These are phyloP conservation scores for Cardamine occulta DNA, from an alignment of 345 rosid species.

Conservation along the genomic window DNA sequence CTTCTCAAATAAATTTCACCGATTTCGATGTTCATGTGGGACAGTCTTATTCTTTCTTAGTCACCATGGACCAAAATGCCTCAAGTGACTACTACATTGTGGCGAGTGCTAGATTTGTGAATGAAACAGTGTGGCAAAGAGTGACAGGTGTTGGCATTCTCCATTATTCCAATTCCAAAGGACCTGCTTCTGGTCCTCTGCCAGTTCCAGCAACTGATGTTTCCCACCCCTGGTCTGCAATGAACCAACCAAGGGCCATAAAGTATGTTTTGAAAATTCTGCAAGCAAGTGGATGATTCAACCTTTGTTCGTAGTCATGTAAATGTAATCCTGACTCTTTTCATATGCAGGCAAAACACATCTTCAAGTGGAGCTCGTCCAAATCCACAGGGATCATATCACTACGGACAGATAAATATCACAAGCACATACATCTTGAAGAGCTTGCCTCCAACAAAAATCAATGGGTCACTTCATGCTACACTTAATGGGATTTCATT, in stretches of 20 bases:
- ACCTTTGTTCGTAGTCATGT: not conserved
- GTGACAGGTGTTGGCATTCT: constrained; percentile 94
- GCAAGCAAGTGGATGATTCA: not conserved
- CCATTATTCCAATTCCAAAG: constrained; percentile 90
- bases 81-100: constrained; percentile 86
- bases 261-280: constrained; percentile 52
- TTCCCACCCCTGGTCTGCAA: constrained; percentile 76
- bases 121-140: constrained; percentile 86
- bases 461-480: constrained; percentile 64
- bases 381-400: constrained; percentile 95
- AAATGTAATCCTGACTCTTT: constrained; percentile 3
- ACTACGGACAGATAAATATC: constrained; percentile 81
- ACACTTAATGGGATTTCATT: constrained; percentile 88
- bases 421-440: constrained; percentile 66
- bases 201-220: constrained; percentile 76
- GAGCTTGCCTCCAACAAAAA: constrained; percentile 66
- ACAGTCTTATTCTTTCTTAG: constrained; percentile 89
- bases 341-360: constrained; percentile 67
- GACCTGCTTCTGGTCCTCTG: constrained; percentile 78
- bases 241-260: constrained; percentile 87
- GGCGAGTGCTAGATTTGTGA: constrained; percentile 95
- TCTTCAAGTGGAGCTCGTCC: constrained; percentile 96
- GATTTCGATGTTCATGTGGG: constrained; percentile 90
- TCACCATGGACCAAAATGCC: constrained; percentile 95
- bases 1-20: constrained; percentile 70